These are phyloP conservation scores for Botrytis cinerea DNA, from an alignment of 2,329 filamentous ascomycete species.

Conservation along the genomic window DNA sequence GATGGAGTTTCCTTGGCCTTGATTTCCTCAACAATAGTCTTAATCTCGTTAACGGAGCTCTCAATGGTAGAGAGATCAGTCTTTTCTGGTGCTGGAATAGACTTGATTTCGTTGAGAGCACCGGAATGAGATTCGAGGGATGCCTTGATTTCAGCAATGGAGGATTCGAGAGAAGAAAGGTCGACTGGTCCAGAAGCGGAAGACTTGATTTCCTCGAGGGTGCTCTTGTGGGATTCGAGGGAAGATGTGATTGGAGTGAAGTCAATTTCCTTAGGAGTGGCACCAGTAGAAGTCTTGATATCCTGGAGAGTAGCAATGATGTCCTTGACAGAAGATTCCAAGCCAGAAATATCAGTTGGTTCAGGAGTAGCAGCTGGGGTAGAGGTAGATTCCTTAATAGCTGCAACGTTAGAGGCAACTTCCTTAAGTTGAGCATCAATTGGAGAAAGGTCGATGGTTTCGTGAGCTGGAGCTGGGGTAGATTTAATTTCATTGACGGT, in stretches of 20 bases:
- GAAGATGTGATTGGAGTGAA: constrained; percentile 30
- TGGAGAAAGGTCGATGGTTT: constrained; percentile 29
- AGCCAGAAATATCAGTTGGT: constrained; percentile 28
- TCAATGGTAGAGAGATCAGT: constrained; percentile 30
- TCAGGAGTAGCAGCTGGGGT: constrained; percentile 25
- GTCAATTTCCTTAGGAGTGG: constrained; percentile 23
- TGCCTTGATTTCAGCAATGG: constrained; percentile 21
- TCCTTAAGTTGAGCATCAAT: constrained; percentile 30
- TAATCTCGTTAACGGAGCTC: constrained; percentile 23
- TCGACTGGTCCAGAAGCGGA: constrained; percentile 26
- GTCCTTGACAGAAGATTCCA: constrained; percentile 30
- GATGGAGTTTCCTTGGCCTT: constrained; percentile 28
- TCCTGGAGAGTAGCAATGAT: constrained; percentile 29
- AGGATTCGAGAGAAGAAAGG: constrained; percentile 27
- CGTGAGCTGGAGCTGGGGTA: constrained; percentile 26
- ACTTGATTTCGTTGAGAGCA: constrained; percentile 28
- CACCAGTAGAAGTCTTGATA: constrained; percentile 19
- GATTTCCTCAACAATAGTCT: constrained; percentile 27
- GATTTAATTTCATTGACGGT: constrained; percentile 31
- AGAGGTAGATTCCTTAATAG: constrained; percentile 23
- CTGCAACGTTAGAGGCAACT: constrained; percentile 23
- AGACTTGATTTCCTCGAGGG: constrained; percentile 25
- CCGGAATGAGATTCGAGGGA: constrained; percentile 25
- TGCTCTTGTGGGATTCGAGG: constrained; percentile 28
- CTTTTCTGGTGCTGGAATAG: constrained; percentile 26